Evolutionary conservation across 441 rosid genomes (phyloP).

Genomic region (Euphorbia celastroides): DNA sequence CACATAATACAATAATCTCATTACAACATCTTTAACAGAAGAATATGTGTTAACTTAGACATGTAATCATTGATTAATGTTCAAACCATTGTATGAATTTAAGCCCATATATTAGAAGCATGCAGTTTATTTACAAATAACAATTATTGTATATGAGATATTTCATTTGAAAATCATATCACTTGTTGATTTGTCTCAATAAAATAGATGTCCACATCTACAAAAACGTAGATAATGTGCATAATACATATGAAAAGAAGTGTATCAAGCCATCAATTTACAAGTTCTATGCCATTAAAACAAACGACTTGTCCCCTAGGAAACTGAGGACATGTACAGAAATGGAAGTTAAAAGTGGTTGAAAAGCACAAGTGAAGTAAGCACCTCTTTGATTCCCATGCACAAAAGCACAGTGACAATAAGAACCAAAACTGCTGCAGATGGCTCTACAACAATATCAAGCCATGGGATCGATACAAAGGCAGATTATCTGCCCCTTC

Average conservation of each 20-base stretch:
- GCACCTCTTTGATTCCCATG: slow-evolving; percentile 93
- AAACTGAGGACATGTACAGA: background rate
- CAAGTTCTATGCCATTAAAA: background rate
- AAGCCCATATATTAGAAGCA: background rate
- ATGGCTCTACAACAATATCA: slow-evolving; percentile 78
- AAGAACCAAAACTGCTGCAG: slow-evolving; percentile 76
- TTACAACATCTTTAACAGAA: background rate
- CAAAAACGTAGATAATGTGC: background rate
- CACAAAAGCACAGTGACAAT: slow-evolving; percentile 75
- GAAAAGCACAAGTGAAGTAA: slow-evolving; percentile 3
- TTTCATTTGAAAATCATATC: background rate
- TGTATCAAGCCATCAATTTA: background rate
- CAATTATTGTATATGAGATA: background rate
- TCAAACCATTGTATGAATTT: background rate
- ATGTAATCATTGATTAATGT: background rate
- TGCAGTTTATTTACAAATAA: background rate
- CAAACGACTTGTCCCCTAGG: background rate
- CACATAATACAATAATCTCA: background rate
- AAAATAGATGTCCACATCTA: background rate
- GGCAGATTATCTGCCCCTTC: slow-evolving; percentile 83
- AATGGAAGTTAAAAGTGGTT: background rate
- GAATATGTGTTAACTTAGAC: background rate
- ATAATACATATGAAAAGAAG: slow-evolving; percentile 1
- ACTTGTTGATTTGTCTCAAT: background rate
- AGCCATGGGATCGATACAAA: slow-evolving; percentile 57